These are phyloP conservation scores for Entophlyctis luteolus DNA, from an alignment of 192 early-diverging fungal species.

Conservation along the genomic window DNA sequence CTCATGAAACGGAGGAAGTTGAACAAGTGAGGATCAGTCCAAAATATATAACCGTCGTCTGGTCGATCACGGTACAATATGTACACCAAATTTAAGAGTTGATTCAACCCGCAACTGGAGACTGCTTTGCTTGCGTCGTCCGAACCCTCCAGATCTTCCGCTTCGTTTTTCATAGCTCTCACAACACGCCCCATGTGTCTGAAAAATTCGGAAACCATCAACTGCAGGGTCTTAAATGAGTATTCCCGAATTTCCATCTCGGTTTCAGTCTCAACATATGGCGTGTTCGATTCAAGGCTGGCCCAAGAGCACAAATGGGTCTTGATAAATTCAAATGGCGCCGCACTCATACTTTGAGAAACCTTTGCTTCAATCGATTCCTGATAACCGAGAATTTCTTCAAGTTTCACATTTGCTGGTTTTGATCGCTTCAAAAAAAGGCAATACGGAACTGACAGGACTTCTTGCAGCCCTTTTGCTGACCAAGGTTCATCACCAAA, in stretches of 20 bases:
- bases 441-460: constrained; percentile 17
- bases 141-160: constrained; percentile 16
- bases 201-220: constrained; percentile 15
- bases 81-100: constrained; percentile 69
- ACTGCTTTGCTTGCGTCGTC: background rate
- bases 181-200: constrained; percentile 20
- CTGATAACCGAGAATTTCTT: constrained; percentile 4
- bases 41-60: constrained; percentile 53
- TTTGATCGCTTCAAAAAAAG: constrained; percentile 8
- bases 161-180: constrained; percentile 25
- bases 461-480: constrained; percentile 11
- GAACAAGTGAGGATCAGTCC: constrained; percentile 46
- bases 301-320: background rate
- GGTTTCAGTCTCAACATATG: background rate
- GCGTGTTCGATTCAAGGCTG: background rate
- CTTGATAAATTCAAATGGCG: constrained; percentile 23
- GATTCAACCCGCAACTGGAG: constrained; percentile 41
- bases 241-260: constrained; percentile 21
- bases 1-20: constrained; percentile 45
- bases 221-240: background rate
- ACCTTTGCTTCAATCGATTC: constrained; percentile 14
- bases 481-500: background rate
- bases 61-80: constrained; percentile 70
- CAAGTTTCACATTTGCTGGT: background rate
- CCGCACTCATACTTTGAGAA: background rate